Conservation (phyloP, 352 stramenopile species). For the Globisporangium cederbergense region DNA sequence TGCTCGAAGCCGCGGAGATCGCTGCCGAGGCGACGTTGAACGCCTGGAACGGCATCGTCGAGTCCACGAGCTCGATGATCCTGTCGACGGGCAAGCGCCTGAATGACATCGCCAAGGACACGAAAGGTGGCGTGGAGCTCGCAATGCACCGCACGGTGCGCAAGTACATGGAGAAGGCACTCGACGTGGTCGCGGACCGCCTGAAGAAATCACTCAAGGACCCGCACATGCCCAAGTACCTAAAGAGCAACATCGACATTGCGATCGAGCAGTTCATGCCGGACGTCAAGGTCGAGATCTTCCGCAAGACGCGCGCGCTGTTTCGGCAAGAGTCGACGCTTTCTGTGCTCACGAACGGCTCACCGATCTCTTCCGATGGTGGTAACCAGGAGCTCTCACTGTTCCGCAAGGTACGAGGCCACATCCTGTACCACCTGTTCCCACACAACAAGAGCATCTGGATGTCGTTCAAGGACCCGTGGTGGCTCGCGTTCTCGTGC, state of each 20-base stretch:
- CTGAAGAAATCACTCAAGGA: slow-evolving; percentile 81
- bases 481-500: slow-evolving; percentile 74
- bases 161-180: slow-evolving; percentile 70
- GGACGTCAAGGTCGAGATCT: slow-evolving; percentile 88
- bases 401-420: slow-evolving; percentile 53
- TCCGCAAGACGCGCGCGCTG: slow-evolving; percentile 74
- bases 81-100: slow-evolving; percentile 75
- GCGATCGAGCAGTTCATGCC: slow-evolving; percentile 86
- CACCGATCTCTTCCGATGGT: background rate
- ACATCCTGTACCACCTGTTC: slow-evolving; percentile 87
- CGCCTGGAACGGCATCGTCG: slow-evolving; percentile 68
- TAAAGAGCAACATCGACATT: slow-evolving; percentile 83
- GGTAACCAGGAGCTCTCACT: slow-evolving; percentile 19
- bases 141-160: slow-evolving; percentile 78
- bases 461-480: slow-evolving; percentile 78
- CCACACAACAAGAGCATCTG: slow-evolving; percentile 88
- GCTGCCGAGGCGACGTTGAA: slow-evolving; percentile 34
- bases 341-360: slow-evolving; percentile 1
- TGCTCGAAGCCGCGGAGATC: slow-evolving; percentile 48
- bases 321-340: slow-evolving; percentile 38
- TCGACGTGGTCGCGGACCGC: slow-evolving; percentile 73
- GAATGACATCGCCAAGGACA: slow-evolving; percentile 82
- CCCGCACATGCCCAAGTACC: slow-evolving; percentile 77
- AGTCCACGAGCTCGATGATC: slow-evolving; percentile 76
- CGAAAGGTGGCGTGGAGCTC: slow-evolving; percentile 77